A percentile compares a stretch with the other conserved stretches of the same genome.
Conservation (phyloP, 1,284 basidiomycete genomes). For the Mycosarcoma mackinlayi region DNA sequence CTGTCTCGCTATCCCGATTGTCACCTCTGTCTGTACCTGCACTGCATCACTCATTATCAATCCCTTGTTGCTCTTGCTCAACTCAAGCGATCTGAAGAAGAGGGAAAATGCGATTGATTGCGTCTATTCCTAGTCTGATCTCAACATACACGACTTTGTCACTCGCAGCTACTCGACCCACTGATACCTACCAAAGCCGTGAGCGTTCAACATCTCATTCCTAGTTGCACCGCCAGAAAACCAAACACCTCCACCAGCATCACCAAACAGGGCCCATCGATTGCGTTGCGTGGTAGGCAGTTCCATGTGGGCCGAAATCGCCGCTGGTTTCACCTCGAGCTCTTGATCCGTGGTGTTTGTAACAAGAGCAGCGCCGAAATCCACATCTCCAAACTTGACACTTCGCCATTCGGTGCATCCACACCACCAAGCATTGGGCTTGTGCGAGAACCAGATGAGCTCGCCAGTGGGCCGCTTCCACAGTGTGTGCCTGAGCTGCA, state of each 20-base stretch:
- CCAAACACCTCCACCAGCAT: conserved; percentile 22
- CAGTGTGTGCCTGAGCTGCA: background rate
- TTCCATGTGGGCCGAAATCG: conserved; percentile 24
- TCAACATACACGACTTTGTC: no score
- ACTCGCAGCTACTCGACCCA: conserved; percentile 11
- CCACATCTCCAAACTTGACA: conserved; percentile 11
- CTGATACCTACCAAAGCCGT: conserved; percentile 20
- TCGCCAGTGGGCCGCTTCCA: conserved; percentile 20
- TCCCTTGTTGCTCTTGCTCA: no score
- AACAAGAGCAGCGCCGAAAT: conserved; percentile 7
- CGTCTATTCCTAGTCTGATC: no score
- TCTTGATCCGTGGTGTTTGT: background rate
- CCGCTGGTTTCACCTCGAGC: conserved; percentile 6
- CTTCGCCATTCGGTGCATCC: conserved; percentile 31
- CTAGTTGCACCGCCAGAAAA: conserved; percentile 19
- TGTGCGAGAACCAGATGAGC: conserved; percentile 14
- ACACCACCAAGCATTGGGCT: conserved; percentile 9
- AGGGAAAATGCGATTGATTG: no score
- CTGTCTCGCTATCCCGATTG: no score
- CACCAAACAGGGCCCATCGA: conserved; percentile 25
- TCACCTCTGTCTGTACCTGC: no score
- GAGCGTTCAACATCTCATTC: conserved; percentile 8
- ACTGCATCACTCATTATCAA: no score
- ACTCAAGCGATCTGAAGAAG: no score
- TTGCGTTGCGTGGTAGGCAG: conserved; percentile 18